Evolutionary conservation across 768 basidiomycete species (phyloP), one percentile per base, ranked within the genome.

Genomic region (Rhodotorula graminis): DNA sequence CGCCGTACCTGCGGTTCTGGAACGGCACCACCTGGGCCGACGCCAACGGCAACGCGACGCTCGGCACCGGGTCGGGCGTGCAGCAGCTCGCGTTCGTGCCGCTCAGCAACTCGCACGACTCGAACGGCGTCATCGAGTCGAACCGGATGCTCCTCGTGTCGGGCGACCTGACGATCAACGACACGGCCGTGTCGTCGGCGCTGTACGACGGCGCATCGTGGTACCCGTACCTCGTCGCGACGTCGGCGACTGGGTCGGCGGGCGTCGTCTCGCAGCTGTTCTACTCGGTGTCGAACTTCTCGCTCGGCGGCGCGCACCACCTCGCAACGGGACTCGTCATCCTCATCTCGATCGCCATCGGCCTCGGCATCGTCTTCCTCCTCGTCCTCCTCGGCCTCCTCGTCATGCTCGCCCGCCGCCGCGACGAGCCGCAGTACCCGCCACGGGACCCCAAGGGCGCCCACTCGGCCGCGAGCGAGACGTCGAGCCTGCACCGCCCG

Each of bases 311-410:
- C 33, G 52, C 60, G 70, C 92, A 88, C 77, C 90, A 92, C 84
- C 86, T 99, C 67, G 92, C 94, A 0, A 87, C 87, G 33, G 96
- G 95, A 3, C 85, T 98, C 50, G 93, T 99, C 66, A 97, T 98
- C 76, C 85, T 99, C 57, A 93, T 99, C 76, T 94, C 93, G 3
- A 96, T 99, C 74, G 96, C 96, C 37, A 96, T 97, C 75, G 89
- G 91, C 18, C 93, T 93, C 25, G 96, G 95, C 27, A 87, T 97
- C 31, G 90, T 94, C 50, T 94, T 93, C 85, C 83, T 94, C 1
- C 84, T 93, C 46, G 89, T 90, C 25, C 83, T 95, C 55, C 83
- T 93, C 67, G 92, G 92, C 62, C 90, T 95, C 65, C 82, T 95
- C 50, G 91, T 92, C 91, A 89, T 92, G 5, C 84, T 93, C n/a